Evolutionary conservation across 345 rosid species (phyloP), one percentile per base, ranked within the genome.

Genomic region (Bruguiera sexangula): DNA sequence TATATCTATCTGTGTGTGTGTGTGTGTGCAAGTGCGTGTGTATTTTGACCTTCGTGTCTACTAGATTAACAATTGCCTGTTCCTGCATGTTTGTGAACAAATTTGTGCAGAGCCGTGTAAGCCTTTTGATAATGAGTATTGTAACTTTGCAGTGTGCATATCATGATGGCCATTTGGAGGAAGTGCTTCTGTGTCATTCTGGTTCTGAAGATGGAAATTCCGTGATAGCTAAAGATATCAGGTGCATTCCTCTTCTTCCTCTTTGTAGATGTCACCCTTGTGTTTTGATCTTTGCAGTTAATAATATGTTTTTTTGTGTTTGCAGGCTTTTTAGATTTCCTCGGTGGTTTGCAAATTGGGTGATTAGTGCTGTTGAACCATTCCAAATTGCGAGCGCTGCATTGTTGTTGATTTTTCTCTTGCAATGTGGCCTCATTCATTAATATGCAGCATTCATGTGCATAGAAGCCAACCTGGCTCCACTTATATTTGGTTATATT

Each of bases 121-220:
- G 37, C 34, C 32, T 16, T 50, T 9, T 65, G 75, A 62, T 67
- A 54, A 18, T 65, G 65, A 46, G 32, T 64, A 18, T 61, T 67
- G 60, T 9, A 59, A 67, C 26, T 50, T 74, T 86, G 80, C 73
- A 88, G 97, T 96, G 88, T 77, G 88, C 85, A 4, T 88, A 79
- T 79, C 81, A 79, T 70, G 94, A 89, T 74, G 96, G 94, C 56
- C 86, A 79, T 39, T 75, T 86, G 78, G 97, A 86, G 83, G 94
- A 89, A 68, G 86, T 82, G 53, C 85, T 70, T 73, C 74, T 89
- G 66, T 85, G 92, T 34, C 89, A 89, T 83, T 86, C 88, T 74
- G 84, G 85, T 37, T 82, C 85, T 74, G 92, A 87, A 77, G 88
- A 88, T 72, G 91, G 86, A 62, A 77, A 83, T 22, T 75, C 82